phyloP scores from a whole-genome alignment of 192 early-diverging fungal genomes.

The Pilaira anomala region DNA sequence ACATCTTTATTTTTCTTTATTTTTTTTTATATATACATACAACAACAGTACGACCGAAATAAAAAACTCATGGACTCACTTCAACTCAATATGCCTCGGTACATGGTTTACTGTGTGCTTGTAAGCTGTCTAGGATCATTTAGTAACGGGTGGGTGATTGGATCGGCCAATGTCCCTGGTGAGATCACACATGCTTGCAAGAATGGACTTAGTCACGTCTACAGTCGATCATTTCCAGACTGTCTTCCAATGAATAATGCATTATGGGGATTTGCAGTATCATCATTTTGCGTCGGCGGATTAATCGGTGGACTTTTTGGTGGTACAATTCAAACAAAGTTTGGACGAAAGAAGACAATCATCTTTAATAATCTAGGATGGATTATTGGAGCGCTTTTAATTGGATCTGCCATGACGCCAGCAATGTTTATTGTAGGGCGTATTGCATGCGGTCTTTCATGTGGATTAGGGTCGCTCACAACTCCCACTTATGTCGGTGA shows the following conservation, averaged over 20 bases:
- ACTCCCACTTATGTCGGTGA: conserved; percentile 73
- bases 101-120: conserved; percentile 43
- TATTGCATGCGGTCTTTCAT: conserved; percentile 67
- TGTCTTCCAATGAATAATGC: conserved; percentile 35
- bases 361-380: conserved; percentile 68
- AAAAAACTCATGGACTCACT: conserved; percentile 48
- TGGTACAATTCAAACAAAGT: conserved; percentile 37
- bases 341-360: conserved; percentile 56
- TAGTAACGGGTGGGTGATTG: conserved; percentile 45
- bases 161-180: conserved; percentile 45
- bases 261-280: conserved; percentile 45
- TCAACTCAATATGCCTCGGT: conserved; percentile 33
- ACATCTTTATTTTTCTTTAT: too few relatives aligned
- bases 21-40: too few relatives aligned
- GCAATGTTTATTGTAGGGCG: conserved; percentile 70
- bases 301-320: conserved; percentile 53
- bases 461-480: conserved; percentile 60
- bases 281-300: conserved; percentile 52
- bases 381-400: conserved; percentile 60
- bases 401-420: conserved; percentile 58
- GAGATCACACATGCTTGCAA: conserved; percentile 28
- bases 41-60: too few relatives aligned
- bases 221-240: conserved; percentile 22
- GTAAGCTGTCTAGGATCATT: conserved; percentile 40
- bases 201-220: conserved; percentile 1